A percentile compares a stretch with the other conserved stretches of the same genome.
Evolutionary conservation across 306 rosid genomes (phyloP).

Genomic region (Cicer cuneatum): DNA sequence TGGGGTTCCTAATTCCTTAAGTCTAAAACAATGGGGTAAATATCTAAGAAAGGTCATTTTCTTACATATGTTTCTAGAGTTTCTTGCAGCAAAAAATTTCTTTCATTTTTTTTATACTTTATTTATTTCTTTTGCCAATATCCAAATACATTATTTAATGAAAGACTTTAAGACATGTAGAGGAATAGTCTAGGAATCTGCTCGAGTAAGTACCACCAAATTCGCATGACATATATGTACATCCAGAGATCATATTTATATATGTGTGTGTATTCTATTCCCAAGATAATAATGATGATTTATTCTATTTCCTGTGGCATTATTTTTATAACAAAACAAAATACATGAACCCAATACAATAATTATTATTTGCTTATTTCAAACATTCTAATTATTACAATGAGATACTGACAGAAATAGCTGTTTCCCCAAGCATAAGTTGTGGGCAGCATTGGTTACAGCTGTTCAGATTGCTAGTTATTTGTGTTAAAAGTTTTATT

Average conservation of each 20-base stretch:
- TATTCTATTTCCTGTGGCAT: neutral
- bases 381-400: neutral
- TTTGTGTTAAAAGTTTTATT: neutral
- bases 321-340: neutral
- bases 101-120: neutral
- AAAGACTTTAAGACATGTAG: neutral
- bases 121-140: neutral
- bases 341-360: neutral
- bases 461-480: slow-evolving; percentile 1
- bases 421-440: neutral
- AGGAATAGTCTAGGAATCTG: neutral
- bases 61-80: slow-evolving; percentile 10
- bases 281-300: neutral
- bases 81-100: neutral
- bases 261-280: neutral
- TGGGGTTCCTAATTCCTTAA: neutral
- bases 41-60: slow-evolving; percentile 1
- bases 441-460: neutral
- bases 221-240: neutral
- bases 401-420: neutral
- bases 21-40: neutral
- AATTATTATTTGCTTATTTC: neutral
- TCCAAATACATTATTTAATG: slow-evolving; percentile 9
- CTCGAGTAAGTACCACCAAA: neutral
- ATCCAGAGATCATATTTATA: neutral